phyloP scores from a whole-genome alignment of 805 yeast genomes.

The Candida takata region DNA sequence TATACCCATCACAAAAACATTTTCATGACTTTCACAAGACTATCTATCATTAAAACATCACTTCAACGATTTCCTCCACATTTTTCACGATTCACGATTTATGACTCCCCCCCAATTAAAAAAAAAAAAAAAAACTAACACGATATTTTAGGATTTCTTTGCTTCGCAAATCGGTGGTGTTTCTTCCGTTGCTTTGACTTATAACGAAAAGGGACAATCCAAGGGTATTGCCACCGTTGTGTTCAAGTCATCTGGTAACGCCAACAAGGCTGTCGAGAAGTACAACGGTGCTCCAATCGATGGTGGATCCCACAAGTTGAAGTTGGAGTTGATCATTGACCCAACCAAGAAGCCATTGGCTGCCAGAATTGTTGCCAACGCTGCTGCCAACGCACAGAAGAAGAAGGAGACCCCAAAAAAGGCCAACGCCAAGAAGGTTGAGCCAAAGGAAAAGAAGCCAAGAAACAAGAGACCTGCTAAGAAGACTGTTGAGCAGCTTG shows the following conservation, averaged over 20 bases:
- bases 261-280: constrained; percentile 70
- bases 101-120: background rate
- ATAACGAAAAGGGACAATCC: constrained; percentile 83
- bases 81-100: background rate
- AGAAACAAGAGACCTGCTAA: constrained; percentile 38
- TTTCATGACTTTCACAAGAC: too few relatives aligned
- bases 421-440: constrained; percentile 8
- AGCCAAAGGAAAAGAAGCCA: constrained; percentile 13
- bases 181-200: constrained; percentile 58
- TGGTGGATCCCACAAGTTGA: constrained; percentile 71
- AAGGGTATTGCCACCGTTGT: constrained; percentile 87
- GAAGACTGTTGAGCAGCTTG: constrained; percentile 88
- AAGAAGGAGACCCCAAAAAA: constrained; percentile 14
- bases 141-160: constrained; percentile 68
- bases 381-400: constrained; percentile 20
- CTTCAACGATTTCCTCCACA: too few relatives aligned
- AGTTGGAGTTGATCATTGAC: constrained; percentile 76
- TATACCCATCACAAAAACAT: too few relatives aligned
- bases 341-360: constrained; percentile 73
- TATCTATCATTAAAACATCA: too few relatives aligned
- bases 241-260: constrained; percentile 63
- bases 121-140: constrained; percentile 7
- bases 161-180: constrained; percentile 84
- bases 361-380: constrained; percentile 58
- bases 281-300: constrained; percentile 94